Base-by-base conservation (phyloP, 371 early-diverging fungal genomes). In the Rhizopus sp. region DNA sequence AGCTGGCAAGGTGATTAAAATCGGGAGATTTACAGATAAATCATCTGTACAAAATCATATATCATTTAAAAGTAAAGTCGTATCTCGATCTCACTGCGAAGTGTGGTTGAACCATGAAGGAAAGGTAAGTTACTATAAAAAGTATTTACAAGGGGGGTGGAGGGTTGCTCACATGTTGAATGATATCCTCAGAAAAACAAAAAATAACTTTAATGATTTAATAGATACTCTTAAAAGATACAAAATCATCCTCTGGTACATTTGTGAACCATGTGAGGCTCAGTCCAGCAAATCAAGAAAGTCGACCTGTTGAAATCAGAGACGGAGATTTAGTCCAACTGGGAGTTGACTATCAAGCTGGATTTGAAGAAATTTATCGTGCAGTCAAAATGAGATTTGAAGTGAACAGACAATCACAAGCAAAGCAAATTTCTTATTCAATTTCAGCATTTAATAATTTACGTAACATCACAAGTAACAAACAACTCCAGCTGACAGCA, bases 281-380 rank as follows among this genome's bases (percentile, higher is more conserved):
- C 16, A 87, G 91, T 46, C 87, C 94, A 9, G 89, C 96, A 5
- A 89, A 89, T 9, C 88, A 89, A 53, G 95, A 95, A 64, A 92
- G 92, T 49, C 68, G 83, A 50, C 88, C 95, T 30, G 85, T 85
- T 16, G 86, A 82, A 37, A 69, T 98, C 50, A 85, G 89, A 62
- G 94, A 96, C 74, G 93, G 93, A 13, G 97, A 98, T 70, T 78
- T 94, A 29, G 71, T 98, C 29, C 95, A 95, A 68, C 85, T 98
- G 45, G 98, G 98, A 30, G 89, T 97, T 13, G 98, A 98, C 70
- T 98, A 94, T 73, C 95, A 95, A 72, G 98, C 96, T 23, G 94
- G 96, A 49, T 45, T 54, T 23, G 63, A 75, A 70, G 83, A 86
- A 59, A 84, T 88, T 13, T 88, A 83, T 63, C 71, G 86, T 66